phyloP scores from a whole-genome alignment of 139 green algal genomes.

The Mychonastes homosphaera region DNA sequence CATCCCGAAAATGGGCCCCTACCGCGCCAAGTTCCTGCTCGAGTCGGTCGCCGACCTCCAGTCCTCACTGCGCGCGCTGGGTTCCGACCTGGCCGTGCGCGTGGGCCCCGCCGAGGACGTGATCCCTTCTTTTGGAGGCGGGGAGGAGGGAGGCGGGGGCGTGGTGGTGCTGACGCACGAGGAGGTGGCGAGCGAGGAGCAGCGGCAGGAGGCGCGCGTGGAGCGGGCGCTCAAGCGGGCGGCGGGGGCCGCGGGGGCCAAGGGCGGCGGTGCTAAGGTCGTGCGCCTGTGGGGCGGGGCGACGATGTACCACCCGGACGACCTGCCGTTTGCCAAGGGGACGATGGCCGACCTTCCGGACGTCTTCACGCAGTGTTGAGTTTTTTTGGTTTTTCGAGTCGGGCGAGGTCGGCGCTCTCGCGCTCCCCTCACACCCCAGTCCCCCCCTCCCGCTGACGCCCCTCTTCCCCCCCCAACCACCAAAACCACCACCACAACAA shows the following conservation, averaged over 20 bases:
- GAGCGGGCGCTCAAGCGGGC: slow-evolving; percentile 10
- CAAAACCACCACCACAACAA: no score
- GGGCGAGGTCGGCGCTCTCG: slow-evolving; percentile 3
- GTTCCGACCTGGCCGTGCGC: slow-evolving; percentile 66
- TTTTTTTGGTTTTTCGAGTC: no score
- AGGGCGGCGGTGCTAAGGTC: slow-evolving; percentile 16
- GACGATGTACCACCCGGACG: slow-evolving; percentile 83
- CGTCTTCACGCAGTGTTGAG: slow-evolving; percentile 82
- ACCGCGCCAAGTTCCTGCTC: slow-evolving; percentile 70
- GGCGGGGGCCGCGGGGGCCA: background rate
- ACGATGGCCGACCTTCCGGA: slow-evolving; percentile 51
- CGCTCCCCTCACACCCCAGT: background rate
- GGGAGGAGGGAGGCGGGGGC: background rate
- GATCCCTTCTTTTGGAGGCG: slow-evolving; percentile 22
- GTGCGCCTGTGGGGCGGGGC: slow-evolving; percentile 52
- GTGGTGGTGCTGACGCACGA: slow-evolving; percentile 51
- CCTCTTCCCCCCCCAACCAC: no score
- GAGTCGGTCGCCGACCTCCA: slow-evolving; percentile 76
- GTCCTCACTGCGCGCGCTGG: slow-evolving; percentile 30
- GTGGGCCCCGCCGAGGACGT: slow-evolving; percentile 69
- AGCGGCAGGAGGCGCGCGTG: slow-evolving; percentile 43
- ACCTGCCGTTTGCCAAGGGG: slow-evolving; percentile 67
- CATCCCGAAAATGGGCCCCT: slow-evolving; percentile 49
- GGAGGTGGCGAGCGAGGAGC: slow-evolving; percentile 73
- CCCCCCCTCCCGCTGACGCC: background rate